Evolutionary conservation across 345 rosid genomes (phyloP).

Genomic region (Turnera subulata): DNA sequence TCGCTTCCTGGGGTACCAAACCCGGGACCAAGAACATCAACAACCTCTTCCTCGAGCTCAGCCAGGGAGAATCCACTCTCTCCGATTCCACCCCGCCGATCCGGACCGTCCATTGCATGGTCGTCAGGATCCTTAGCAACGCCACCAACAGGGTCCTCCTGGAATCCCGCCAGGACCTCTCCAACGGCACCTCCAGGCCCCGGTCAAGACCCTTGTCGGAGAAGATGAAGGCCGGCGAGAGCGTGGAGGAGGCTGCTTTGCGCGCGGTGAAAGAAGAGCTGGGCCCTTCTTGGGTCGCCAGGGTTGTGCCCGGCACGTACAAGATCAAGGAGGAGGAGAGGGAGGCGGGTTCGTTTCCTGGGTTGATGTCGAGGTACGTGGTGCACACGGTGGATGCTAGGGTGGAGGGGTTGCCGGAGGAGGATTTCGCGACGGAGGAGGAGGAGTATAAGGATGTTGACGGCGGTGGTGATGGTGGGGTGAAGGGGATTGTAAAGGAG

Average conservation of each 20-base stretch:
- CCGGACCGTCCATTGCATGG: constrained; percentile 63
- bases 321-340: constrained; percentile 6
- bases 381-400: constrained; percentile 12
- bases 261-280: constrained; percentile 9
- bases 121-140: constrained; percentile 47
- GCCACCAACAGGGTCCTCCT: constrained; percentile 38
- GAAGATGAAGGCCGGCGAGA: constrained; percentile 8
- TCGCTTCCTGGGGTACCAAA: constrained; percentile 75
- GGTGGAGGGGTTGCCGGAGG: constrained; percentile 9
- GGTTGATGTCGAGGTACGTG: constrained; percentile 1
- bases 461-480: neutral
- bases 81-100: constrained; percentile 66
- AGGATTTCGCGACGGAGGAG: constrained; percentile 6
- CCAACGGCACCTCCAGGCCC: constrained; percentile 43
- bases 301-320: constrained; percentile 3
- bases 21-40: constrained; percentile 96
- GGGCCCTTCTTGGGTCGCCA: neutral
- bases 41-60: constrained; percentile 86
- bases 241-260: constrained; percentile 3
- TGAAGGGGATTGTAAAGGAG: neutral
- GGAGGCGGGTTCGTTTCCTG: constrained; percentile 8
- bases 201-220: neutral
- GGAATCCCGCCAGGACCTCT: constrained; percentile 73
- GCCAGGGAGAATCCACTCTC: constrained; percentile 70
- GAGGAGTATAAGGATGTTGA: constrained; percentile 2